Evolutionary conservation across 345 rosid genomes (phyloP).

Genomic region (Trapa bicornis): DNA sequence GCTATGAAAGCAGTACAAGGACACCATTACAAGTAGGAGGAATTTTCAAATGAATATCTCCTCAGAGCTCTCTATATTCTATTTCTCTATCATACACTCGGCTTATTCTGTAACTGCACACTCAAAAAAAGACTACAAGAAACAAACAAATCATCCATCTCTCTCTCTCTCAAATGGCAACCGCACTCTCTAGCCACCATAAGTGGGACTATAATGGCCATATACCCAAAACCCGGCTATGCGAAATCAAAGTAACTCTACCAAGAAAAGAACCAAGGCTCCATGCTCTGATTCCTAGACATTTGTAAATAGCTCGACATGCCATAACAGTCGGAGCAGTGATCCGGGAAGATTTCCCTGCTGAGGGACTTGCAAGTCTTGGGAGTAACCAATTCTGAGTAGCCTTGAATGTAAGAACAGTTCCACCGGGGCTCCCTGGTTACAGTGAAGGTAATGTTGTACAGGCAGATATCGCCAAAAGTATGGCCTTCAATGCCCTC

Average conservation of each 20-base stretch:
- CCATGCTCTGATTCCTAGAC: constrained; percentile 31
- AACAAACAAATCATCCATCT: background rate
- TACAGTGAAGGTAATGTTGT: constrained; percentile 38
- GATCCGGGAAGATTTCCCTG: constrained; percentile 48
- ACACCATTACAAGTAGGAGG: background rate
- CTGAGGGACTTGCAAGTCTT: constrained; percentile 51
- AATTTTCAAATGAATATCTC: constrained; percentile 2
- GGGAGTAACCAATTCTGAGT: constrained; percentile 62
- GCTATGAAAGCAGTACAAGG: background rate
- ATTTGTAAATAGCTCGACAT: constrained; percentile 27
- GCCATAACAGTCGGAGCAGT: constrained; percentile 52
- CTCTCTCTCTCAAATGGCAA: background rate
- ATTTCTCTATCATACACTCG: background rate
- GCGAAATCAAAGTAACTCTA: constrained; percentile 14
- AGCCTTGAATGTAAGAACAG: constrained; percentile 68
- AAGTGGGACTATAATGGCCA: background rate
- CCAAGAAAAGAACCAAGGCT: constrained; percentile 55
- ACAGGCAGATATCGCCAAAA: constrained; percentile 62
- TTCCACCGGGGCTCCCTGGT: constrained; percentile 56
- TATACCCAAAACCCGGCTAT: constrained; percentile 6
- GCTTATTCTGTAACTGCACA: background rate
- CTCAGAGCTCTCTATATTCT: constrained; percentile 3
- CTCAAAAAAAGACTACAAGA: background rate
- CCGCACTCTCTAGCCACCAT: background rate
- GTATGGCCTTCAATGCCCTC: constrained; percentile 75